Conservation (phyloP, 768 basidiomycete species). For the Agrocybe pediades region DNA sequence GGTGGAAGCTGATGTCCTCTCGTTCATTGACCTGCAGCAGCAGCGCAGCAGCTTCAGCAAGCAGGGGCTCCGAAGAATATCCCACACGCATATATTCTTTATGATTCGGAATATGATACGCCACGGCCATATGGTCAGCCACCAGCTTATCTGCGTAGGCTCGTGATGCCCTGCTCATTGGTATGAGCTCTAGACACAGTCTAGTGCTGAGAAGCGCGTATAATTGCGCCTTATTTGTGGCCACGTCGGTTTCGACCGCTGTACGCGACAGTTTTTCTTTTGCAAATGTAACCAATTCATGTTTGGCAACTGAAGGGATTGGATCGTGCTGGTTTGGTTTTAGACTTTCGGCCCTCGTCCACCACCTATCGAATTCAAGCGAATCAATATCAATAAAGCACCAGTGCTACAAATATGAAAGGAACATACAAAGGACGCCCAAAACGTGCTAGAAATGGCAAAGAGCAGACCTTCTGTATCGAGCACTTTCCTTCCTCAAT, state of each 20-base stretch:
- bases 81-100: not conserved
- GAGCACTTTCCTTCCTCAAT: not conserved
- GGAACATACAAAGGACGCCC: not conserved
- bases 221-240: not conserved
- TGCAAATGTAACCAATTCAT: not conserved
- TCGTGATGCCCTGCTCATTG: not conserved
- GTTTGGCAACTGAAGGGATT: not conserved
- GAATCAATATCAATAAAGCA: too few species aligned
- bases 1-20: not conserved
- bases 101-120: not conserved
- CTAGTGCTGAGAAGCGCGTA: not conserved
- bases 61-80: not conserved
- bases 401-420: not conserved
- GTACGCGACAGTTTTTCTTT: not conserved
- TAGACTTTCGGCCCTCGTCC: not conserved
- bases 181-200: not conserved
- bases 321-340: too few species aligned
- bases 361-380: not conserved
- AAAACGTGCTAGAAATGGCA: not conserved
- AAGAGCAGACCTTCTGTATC: not conserved
- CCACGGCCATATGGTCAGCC: not conserved
- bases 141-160: not conserved
- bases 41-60: not conserved
- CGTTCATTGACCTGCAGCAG: not conserved
- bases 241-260: not conserved